Percentiles rank a stretch among this genome's conserved stretches.
Conservation (phyloP, 1,139 yeast species). For the Arxiozyma slooffiae region DNA sequence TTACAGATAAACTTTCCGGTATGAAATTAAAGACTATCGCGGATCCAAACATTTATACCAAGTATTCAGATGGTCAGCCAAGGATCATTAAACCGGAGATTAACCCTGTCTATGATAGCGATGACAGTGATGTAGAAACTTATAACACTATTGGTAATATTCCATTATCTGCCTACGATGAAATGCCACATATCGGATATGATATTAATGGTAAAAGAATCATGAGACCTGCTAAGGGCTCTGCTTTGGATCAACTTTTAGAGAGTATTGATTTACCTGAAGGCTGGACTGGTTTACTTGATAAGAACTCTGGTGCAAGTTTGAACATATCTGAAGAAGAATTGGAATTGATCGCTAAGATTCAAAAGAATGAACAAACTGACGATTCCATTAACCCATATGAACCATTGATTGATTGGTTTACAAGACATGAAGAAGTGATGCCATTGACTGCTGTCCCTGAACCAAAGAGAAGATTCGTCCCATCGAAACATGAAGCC, state of each 20-base stretch:
- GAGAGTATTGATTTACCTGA: conserved; percentile 90
- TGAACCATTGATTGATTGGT: conserved; percentile 94
- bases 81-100: conserved; percentile 79
- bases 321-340: conserved; percentile 84
- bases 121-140: conserved; percentile 81
- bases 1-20: conserved; percentile 48
- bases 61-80: conserved; percentile 70
- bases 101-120: conserved; percentile 85
- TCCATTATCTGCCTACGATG: conserved; percentile 88
- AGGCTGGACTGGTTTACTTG: conserved; percentile 97
- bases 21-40: conserved; percentile 44
- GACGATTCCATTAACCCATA: conserved; percentile 78
- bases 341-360: conserved; percentile 74
- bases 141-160: conserved; percentile 86
- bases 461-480: conserved; percentile 93
- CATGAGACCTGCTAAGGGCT: conserved; percentile 97
- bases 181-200: conserved; percentile 95
- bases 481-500: conserved; percentile 95
- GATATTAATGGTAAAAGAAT: conserved; percentile 95
- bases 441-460: conserved; percentile 92
- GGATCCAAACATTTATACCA: conserved; percentile 38
- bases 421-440: conserved; percentile 71
- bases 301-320: conserved; percentile 80
- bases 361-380: conserved; percentile 77
- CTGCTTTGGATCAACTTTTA: conserved; percentile 81